Percentiles rank a stretch among this genome's conserved stretches.
phyloP scores from a whole-genome alignment of 768 basidiomycete genomes.

The Amyloporia xantha region DNA sequence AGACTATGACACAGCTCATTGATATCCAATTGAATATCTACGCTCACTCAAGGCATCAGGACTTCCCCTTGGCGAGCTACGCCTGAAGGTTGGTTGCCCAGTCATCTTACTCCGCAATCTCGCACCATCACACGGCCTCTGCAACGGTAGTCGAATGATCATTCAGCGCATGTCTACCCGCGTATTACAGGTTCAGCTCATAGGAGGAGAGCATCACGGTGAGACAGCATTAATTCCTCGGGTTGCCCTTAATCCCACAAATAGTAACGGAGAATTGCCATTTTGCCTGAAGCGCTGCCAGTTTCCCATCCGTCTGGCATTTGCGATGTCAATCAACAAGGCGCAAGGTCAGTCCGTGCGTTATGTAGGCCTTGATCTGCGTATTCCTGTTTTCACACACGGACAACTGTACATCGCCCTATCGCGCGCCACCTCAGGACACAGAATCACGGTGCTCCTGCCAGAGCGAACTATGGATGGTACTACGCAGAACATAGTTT shows the following conservation, averaged over 20 bases:
- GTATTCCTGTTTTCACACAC: slow-evolving; percentile 32
- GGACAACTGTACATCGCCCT: slow-evolving; percentile 41
- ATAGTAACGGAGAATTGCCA: slow-evolving; percentile 18
- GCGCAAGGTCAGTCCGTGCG: slow-evolving; percentile 41
- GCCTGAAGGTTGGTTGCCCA: slow-evolving; percentile 18
- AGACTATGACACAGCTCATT: too few species aligned
- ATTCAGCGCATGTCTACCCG: slow-evolving; percentile 19
- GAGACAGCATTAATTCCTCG: slow-evolving; percentile 33
- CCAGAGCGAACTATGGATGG: not conserved
- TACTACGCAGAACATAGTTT: slow-evolving; percentile 1
- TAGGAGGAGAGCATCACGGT: slow-evolving; percentile 32
- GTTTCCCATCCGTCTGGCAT: slow-evolving; percentile 38
- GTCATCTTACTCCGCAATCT: slow-evolving; percentile 42
- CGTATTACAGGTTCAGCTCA: slow-evolving; percentile 28
- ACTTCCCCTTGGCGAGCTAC: slow-evolving; percentile 28
- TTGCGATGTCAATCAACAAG: slow-evolving; percentile 26
- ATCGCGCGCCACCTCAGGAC: slow-evolving; percentile 27
- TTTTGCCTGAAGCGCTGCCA: slow-evolving; percentile 30
- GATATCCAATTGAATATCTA: slow-evolving; percentile 33
- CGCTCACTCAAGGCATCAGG: slow-evolving; percentile 29
- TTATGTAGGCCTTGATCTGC: slow-evolving; percentile 35
- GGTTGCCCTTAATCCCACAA: slow-evolving; percentile 28
- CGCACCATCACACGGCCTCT: slow-evolving; percentile 25
- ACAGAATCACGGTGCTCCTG: slow-evolving; percentile 23
- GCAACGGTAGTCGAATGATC: slow-evolving; percentile 32